Conservation (phyloP, 2,329 filamentous ascomycete genomes). For the Microthyrium microscopicum region DNA sequence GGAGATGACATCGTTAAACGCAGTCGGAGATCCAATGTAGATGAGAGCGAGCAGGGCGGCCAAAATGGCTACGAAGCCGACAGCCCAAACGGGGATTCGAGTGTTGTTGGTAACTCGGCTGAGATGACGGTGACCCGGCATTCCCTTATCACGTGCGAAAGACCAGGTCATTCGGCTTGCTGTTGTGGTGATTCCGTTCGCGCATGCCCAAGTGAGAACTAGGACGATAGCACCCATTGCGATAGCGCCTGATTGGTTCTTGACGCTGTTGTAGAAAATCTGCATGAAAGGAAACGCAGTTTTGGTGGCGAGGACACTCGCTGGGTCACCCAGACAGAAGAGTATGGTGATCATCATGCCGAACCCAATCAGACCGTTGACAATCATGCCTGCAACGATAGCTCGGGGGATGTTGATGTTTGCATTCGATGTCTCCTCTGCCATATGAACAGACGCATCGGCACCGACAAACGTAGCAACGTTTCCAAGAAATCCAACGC, state of each 20-base stretch:
- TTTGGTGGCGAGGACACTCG: constrained; percentile 4
- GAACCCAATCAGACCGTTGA: constrained; percentile 10
- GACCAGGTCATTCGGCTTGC: constrained; percentile 8
- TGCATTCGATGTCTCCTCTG: constrained; percentile 18
- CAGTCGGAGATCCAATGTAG: constrained; percentile 24
- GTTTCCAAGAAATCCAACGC: constrained; percentile 8
- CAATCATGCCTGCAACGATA: constrained; percentile 14
- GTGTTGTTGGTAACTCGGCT: constrained; percentile 13
- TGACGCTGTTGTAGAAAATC: constrained; percentile 7
- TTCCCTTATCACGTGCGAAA: constrained; percentile 9
- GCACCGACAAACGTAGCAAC: constrained; percentile 6
- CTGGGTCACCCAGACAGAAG: constrained; percentile 11
- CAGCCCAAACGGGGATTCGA: constrained; percentile 15
- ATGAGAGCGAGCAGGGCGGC: constrained; percentile 27
- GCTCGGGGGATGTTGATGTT: constrained; percentile 14
- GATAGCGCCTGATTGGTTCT: constrained; percentile 1
- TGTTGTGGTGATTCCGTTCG: constrained; percentile 17
- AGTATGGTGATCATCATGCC: constrained; percentile 12
- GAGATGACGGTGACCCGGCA: constrained; percentile 3
- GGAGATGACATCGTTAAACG: constrained; percentile 30
- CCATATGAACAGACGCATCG: constrained; percentile 7
- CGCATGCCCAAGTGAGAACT: constrained; percentile 17
- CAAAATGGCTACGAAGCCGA: constrained; percentile 36
- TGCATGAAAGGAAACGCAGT: constrained; percentile 8
- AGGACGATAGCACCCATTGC: constrained; percentile 10